A percentile compares a stretch with the other conserved stretches of the same genome.
Evolutionary conservation across 164 flowering plant species (phyloP).

Genomic region (Vitis riparia): DNA sequence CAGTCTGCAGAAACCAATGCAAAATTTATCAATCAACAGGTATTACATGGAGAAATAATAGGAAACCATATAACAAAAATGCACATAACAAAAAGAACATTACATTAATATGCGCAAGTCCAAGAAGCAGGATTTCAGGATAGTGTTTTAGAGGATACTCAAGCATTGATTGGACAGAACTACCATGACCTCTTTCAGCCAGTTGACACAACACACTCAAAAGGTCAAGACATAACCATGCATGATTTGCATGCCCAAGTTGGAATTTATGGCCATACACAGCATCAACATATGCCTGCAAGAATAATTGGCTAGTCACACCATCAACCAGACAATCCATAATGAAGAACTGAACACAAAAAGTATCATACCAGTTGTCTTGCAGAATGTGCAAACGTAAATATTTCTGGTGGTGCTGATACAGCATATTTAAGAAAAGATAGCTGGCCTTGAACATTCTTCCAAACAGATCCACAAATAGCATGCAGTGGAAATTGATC

Average conservation of each 20-base stretch:
- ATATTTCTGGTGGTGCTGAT: conserved; percentile 70
- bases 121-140: conserved; percentile 76
- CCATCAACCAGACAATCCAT: not conserved
- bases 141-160: conserved; percentile 71
- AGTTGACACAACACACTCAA: conserved; percentile 74
- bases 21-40: conserved; percentile 11
- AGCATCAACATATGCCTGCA: conserved; percentile 61
- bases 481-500: conserved; percentile 87
- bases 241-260: conserved; percentile 57
- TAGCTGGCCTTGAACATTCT: conserved; percentile 76
- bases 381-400: conserved; percentile 65
- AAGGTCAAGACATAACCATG: conserved; percentile 85
- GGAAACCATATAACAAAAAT: not conserved
- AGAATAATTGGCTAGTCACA: conserved; percentile 2
- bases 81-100: not conserved
- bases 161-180: conserved; percentile 55
- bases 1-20: conserved; percentile 55
- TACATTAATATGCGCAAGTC: conserved; percentile 87
- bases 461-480: conserved; percentile 84
- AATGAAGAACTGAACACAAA: not conserved
- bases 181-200: conserved; percentile 85
- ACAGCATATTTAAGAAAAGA: conserved; percentile 87
- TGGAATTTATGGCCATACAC: conserved; percentile 53
- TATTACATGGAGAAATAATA: not conserved
- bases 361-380: conserved; percentile 61